Base-by-base conservation (phyloP, 257 asterid genomes). In the Knoxia roxburghii region DNA sequence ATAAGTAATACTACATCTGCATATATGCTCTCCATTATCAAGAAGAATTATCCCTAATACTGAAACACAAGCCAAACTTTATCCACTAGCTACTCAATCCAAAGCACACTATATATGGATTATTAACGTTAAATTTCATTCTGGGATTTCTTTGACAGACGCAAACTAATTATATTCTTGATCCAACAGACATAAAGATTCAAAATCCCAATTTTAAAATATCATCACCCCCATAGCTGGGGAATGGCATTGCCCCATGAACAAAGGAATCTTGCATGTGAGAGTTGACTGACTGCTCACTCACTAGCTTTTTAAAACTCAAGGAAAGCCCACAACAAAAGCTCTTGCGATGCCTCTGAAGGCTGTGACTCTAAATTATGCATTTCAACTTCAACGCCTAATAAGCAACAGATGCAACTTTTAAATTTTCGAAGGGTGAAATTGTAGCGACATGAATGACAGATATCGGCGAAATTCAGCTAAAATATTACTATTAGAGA, bases 261-360 rank as follows among this genome's bases (percentile, higher is more conserved):
- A 53, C 30, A 41, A 56, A 68, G 62, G 65, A 56, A 27, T 43
- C 65, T 18, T 56, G 33, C 65, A 56, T 29, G 65, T 13, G 50
- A 54, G 20, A 40, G 54, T 54, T 67, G 72, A 53, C 55, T 26
- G 64, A 26, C 40, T 68, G 57, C 51, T 51, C 35, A 21, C 45
- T 3, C n/a, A n/a, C n/a, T 18, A 37, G 40, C 35, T 53, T 21
- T 51, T 48, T 21, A 67, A 53, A 23, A 18, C 37, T 37, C 68
- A 64, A 45, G 41, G 14, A 53, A 5, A 26, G 23, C 41, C 4
- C 40, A 56, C 23, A 43, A n/a, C n/a, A n/a, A n/a, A 6, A 32
- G 53, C 60, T 3, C 12, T 52, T 14, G 11, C 24, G 18, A 24
- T 40, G 26, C 56, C 61, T 55, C 40, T 55, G 29, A 24, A 67